Conservation (phyloP, 202 grass and related monocot species). For the Zoysia matrella region DNA sequence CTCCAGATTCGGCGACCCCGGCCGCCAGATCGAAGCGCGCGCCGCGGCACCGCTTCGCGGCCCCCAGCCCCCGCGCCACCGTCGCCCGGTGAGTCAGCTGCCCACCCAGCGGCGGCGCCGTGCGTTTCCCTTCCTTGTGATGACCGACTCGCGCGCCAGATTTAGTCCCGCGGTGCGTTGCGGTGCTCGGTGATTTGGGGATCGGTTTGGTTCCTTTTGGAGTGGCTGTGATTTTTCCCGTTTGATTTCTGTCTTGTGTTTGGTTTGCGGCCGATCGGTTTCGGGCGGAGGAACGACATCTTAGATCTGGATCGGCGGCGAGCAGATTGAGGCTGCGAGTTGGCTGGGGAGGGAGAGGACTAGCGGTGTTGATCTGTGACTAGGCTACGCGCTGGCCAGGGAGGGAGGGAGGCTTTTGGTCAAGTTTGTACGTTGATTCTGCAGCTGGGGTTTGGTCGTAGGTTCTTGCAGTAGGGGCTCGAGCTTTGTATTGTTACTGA, state of each 20-base stretch:
- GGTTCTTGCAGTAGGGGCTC: neutral
- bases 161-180: neutral
- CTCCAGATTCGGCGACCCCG: slow-evolving; percentile 45
- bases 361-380: neutral
- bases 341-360: no score
- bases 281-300: neutral
- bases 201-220: neutral
- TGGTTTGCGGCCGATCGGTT: neutral
- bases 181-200: neutral
- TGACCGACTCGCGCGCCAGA: neutral
- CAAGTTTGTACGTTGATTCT: neutral
- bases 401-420: neutral
- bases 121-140: neutral
- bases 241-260: neutral
- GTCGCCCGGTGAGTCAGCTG: slow-evolving; percentile 25
- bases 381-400: no score
- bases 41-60: slow-evolving; percentile 5
- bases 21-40: slow-evolving; percentile 44
- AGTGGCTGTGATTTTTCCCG: neutral
- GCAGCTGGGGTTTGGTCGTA: neutral
- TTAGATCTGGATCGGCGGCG: slow-evolving; percentile 38
- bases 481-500: neutral
- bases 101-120: neutral
- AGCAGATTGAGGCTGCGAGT: no score
- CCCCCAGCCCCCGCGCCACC: neutral